A percentile compares a stretch with the other conserved stretches of the same genome.
phyloP scores from a whole-genome alignment of 306 rosid genomes.

The Dalbergia oliveri region DNA sequence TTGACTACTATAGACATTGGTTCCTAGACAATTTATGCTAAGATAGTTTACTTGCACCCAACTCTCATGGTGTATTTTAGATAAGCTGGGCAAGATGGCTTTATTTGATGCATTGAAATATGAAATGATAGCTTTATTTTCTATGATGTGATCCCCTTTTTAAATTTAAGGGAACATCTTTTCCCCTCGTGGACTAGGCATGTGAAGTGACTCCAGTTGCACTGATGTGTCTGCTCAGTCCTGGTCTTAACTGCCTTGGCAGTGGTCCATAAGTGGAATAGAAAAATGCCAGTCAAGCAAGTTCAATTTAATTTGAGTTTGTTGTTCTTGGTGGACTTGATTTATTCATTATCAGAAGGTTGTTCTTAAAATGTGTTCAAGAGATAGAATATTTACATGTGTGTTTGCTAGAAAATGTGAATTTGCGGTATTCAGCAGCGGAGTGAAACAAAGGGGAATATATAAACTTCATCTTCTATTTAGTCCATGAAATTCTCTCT shows the following conservation, averaged over 20 bases:
- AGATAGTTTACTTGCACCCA: not conserved
- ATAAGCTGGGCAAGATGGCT: conserved; percentile 6
- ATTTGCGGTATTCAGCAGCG: conserved; percentile 4
- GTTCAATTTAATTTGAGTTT: conserved; percentile 7
- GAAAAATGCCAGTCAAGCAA: conserved; percentile 14
- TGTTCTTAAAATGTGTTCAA: not conserved
- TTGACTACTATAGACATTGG: conserved; percentile 2
- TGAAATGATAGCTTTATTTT: conserved; percentile 4
- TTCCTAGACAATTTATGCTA: conserved; percentile 7
- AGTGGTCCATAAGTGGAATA: not conserved
- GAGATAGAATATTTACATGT: not conserved
- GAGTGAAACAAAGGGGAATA: not conserved
- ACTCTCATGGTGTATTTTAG: not conserved
- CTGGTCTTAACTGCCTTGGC: conserved; percentile 15
- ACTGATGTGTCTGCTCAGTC: not conserved
- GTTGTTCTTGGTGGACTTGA: conserved; percentile 7
- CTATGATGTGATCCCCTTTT: no score
- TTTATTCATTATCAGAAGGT: conserved; percentile 14
- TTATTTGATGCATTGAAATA: not conserved
- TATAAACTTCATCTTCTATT: conserved; percentile 1
- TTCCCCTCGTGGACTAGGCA: not conserved
- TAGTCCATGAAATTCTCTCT: conserved; percentile 15
- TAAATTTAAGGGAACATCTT: no score
- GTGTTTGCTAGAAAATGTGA: conserved; percentile 11
- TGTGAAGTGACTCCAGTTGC: not conserved